These are phyloP conservation scores for Xylaria sp. DNA, from an alignment of 2,329 filamentous ascomycete species.

Conservation along the genomic window DNA sequence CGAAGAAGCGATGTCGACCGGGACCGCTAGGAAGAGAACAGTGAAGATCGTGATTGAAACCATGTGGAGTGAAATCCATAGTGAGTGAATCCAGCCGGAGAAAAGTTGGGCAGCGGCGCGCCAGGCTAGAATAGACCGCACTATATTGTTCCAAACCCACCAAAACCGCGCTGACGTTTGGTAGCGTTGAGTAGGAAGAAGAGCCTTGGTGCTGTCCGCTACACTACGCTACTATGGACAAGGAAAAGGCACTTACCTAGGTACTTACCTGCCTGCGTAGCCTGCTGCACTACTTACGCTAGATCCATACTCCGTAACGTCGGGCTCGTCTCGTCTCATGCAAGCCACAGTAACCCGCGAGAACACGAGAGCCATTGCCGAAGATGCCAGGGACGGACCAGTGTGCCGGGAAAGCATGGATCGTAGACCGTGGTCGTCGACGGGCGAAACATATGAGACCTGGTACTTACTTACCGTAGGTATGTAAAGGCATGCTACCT, in stretches of 20 bases:
- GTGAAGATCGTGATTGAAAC: constrained; percentile 32
- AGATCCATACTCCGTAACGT: constrained; percentile 28
- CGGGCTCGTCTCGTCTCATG: constrained; percentile 29
- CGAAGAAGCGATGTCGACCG: background rate
- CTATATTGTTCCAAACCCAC: background rate
- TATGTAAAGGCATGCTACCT: constrained; percentile 9
- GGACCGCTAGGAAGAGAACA: constrained; percentile 17
- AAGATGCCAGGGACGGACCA: constrained; percentile 29
- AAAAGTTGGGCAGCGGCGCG: background rate
- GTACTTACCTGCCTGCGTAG: background rate
- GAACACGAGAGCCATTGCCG: constrained; percentile 24
- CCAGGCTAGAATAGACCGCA: constrained; percentile 9
- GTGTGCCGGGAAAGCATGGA: constrained; percentile 27
- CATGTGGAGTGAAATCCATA: constrained; percentile 3
- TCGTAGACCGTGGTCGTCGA: constrained; percentile 12
- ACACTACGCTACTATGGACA: background rate
- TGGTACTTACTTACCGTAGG: background rate
- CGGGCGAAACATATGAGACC: constrained; percentile 15
- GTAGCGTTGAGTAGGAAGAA: background rate
- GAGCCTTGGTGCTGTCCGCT: no score
- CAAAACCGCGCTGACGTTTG: background rate
- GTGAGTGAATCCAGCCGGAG: constrained; percentile 8
- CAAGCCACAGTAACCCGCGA: constrained; percentile 29
- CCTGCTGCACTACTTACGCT: background rate
- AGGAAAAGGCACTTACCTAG: background rate